Conservation (phyloP, 2,329 filamentous ascomycete genomes). For the Penicillium sp. region DNA sequence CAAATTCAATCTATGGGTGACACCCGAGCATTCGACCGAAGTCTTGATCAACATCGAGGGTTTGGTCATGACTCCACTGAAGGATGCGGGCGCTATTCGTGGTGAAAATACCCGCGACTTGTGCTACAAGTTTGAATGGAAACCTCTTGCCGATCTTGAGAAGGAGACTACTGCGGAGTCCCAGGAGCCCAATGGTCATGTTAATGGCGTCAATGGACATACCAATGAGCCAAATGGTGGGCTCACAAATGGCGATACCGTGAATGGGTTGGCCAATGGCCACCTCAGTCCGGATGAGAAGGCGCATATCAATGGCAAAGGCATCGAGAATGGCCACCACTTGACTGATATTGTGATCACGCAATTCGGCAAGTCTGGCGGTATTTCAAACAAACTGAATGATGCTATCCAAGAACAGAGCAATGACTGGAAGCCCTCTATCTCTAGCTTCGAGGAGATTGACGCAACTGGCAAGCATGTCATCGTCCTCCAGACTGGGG, state of each 20-base stretch:
- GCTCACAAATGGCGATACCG: not conserved
- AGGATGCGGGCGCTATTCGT: constrained; percentile 19
- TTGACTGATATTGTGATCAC: constrained; percentile 25
- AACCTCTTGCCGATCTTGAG: constrained; percentile 20
- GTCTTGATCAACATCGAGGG: constrained; percentile 32
- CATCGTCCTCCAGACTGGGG: constrained; percentile 29
- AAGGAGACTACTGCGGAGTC: constrained; percentile 8
- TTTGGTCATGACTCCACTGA: constrained; percentile 36
- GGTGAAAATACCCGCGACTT: constrained; percentile 22
- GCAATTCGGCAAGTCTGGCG: constrained; percentile 25
- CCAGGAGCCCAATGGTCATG: constrained; percentile 13
- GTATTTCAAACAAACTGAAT: constrained; percentile 20
- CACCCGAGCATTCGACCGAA: constrained; percentile 24
- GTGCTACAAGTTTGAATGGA: constrained; percentile 36
- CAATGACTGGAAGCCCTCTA: constrained; percentile 19
- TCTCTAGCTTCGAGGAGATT: constrained; percentile 15
- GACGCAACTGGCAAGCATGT: constrained; percentile 26
- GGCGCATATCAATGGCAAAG: constrained; percentile 20
- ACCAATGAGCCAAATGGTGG: not conserved
- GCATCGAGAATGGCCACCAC: constrained; percentile 9
- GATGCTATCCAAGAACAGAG: constrained; percentile 10
- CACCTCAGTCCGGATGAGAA: constrained; percentile 11
- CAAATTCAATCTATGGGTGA: constrained; percentile 31
- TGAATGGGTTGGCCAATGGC: constrained; percentile 2
- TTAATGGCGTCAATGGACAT: constrained; percentile 3